Evolutionary conservation across 441 rosid genomes (phyloP).

Genomic region (Pelargonium fulgidum): DNA sequence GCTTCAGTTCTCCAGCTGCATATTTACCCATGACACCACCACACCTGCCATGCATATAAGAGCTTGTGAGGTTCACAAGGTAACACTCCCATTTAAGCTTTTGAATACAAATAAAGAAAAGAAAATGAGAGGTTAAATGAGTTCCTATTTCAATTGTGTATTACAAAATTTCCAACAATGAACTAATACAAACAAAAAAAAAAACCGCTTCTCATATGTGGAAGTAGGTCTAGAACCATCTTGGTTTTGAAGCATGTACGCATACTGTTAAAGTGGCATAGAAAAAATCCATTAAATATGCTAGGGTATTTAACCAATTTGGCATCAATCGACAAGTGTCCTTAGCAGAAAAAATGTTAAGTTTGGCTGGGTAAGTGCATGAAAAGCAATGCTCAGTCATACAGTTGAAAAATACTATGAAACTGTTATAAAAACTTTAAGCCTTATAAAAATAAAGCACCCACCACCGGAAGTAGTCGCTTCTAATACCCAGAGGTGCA

Average conservation of each 20-base stretch:
- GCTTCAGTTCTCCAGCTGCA: constrained; percentile 97
- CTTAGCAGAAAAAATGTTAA: background rate
- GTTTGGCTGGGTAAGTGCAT: background rate
- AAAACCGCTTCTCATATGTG: background rate
- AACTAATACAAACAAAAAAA: background rate
- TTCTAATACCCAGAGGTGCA: constrained; percentile 89
- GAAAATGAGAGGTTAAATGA: background rate
- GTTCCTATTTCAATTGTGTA: background rate
- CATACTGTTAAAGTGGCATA: too few relatives aligned
- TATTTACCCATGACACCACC: constrained; percentile 99
- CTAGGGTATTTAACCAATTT: background rate
- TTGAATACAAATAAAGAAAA: background rate
- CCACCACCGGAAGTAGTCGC: constrained; percentile 97
- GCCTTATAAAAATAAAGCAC: constrained; percentile 22
- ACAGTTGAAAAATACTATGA: background rate
- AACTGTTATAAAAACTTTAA: background rate
- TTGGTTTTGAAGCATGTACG: too few relatives aligned
- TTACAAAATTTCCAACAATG: background rate
- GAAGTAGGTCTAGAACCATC: background rate
- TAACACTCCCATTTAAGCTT: background rate
- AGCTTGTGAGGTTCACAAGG: constrained; percentile 12
- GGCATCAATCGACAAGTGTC: background rate
- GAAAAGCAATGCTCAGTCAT: background rate
- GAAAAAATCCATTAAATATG: background rate
- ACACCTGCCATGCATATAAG: constrained; percentile 50